Conservation (phyloP, 768 basidiomycete genomes). For the Pleurotus cornucopiae region DNA sequence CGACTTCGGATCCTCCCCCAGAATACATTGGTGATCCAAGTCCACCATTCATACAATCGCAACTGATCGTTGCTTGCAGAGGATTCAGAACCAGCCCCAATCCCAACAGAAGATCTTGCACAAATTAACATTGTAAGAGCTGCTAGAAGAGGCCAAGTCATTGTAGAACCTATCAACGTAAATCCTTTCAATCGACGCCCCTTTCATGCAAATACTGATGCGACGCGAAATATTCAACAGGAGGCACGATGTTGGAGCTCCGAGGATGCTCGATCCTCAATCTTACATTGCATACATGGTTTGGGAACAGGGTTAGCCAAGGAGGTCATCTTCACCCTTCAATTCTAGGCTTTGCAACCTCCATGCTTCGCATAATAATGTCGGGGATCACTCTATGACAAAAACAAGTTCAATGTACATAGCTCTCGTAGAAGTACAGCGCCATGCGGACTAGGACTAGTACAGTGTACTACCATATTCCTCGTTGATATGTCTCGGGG, state of each 20-base stretch:
- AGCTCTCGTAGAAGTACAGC: too few species aligned
- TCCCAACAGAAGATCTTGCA: slow-evolving; percentile 5
- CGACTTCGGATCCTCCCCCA: slow-evolving; percentile 27
- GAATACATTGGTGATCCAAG: slow-evolving; percentile 5
- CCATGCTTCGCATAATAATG: too few species aligned
- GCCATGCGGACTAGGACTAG: too few species aligned
- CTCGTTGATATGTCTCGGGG: too few species aligned
- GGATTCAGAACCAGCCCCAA: neutral
- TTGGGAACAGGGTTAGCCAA: slow-evolving; percentile 39
- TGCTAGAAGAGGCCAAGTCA: slow-evolving; percentile 11
- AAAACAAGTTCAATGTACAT: too few species aligned
- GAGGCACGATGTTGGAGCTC: slow-evolving; percentile 24
- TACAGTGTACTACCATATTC: neutral
- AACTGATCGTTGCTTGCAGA: neutral
- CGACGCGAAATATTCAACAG: slow-evolving; percentile 6
- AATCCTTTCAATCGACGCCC: neutral
- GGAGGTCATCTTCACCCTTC: slow-evolving; percentile 32
- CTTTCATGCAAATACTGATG: neutral
- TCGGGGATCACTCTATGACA: too few species aligned
- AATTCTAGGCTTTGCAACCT: slow-evolving; percentile 3
- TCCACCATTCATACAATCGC: neutral
- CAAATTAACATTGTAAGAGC: slow-evolving; percentile 14
- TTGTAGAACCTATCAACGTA: slow-evolving; percentile 13
- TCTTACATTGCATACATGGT: slow-evolving; percentile 38
- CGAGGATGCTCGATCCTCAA: slow-evolving; percentile 24